Percentiles rank a stretch among this genome's conserved stretches.
phyloP scores from a whole-genome alignment of 2,329 filamentous ascomycete species.

The Herpotrichia juniperi region DNA sequence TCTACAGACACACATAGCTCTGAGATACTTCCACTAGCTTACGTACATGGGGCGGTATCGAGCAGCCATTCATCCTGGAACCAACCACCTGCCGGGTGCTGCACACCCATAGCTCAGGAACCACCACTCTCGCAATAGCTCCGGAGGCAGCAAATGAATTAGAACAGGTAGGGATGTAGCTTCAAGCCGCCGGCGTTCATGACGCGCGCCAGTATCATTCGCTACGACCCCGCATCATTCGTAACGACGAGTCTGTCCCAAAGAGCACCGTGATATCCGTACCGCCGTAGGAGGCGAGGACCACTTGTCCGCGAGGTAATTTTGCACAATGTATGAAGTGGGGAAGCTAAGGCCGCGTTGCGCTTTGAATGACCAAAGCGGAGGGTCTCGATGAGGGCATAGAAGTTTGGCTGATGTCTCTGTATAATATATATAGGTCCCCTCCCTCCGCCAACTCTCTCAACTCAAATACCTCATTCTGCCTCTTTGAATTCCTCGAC shows the following conservation, averaged over 20 bases:
- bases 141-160: slow-evolving; percentile 9
- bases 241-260: slow-evolving; percentile 37
- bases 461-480: slow-evolving; percentile 10
- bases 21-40: neutral
- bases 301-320: slow-evolving; percentile 25
- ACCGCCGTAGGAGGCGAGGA: slow-evolving; percentile 21
- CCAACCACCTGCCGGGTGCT: slow-evolving; percentile 3
- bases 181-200: slow-evolving; percentile 11
- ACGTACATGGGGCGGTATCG: slow-evolving; percentile 6
- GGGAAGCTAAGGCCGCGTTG: slow-evolving; percentile 35
- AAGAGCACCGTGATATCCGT: slow-evolving; percentile 37
- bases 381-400: slow-evolving; percentile 22
- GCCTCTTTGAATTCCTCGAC: slow-evolving; percentile 23
- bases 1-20: neutral
- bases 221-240: slow-evolving; percentile 43
- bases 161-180: slow-evolving; percentile 20
- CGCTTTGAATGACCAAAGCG: slow-evolving; percentile 27
- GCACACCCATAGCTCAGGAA: slow-evolving; percentile 14
- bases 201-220: slow-evolving; percentile 34
- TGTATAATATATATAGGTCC: slow-evolving; percentile 36
- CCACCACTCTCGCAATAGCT: slow-evolving; percentile 19
- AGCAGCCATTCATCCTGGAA: neutral
- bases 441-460: slow-evolving; percentile 22
- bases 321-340: slow-evolving; percentile 35
- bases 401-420: slow-evolving; percentile 18